A percentile compares a stretch with the other conserved stretches of the same genome.
Conservation (phyloP, 345 rosid species). For the Lepidium africanum region DNA sequence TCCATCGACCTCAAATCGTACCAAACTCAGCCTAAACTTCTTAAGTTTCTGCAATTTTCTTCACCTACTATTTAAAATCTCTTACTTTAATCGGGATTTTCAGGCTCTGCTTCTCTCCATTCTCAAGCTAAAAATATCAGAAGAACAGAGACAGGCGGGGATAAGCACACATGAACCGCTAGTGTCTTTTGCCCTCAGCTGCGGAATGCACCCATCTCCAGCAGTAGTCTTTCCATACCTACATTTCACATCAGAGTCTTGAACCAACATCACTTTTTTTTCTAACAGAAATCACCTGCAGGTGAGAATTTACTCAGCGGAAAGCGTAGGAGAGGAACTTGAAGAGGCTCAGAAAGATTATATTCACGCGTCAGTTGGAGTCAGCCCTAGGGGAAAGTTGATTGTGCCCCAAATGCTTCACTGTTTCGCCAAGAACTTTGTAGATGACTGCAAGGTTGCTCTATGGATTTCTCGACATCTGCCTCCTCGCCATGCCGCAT, state of each 20-base stretch:
- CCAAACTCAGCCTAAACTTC: background rate
- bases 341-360: constrained; percentile 76
- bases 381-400: constrained; percentile 78
- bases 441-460: constrained; percentile 63
- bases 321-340: constrained; percentile 63
- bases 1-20: constrained; percentile 84
- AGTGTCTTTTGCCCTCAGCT: constrained; percentile 74
- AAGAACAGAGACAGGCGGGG: constrained; percentile 60
- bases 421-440: constrained; percentile 60
- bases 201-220: constrained; percentile 88
- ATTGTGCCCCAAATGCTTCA: constrained; percentile 80
- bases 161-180: constrained; percentile 55
- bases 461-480: constrained; percentile 84
- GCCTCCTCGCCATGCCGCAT: constrained; percentile 63
- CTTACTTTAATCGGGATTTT: constrained; percentile 30
- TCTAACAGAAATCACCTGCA: constrained; percentile 24
- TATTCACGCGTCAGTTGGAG: constrained; percentile 71
- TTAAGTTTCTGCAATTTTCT: background rate
- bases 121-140: constrained; percentile 70
- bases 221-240: constrained; percentile 40
- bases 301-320: constrained; percentile 70
- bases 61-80: constrained; percentile 38
- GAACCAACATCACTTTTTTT: background rate
- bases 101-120: constrained; percentile 89
- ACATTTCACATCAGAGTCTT: background rate